Percentiles rank a stretch among this genome's conserved stretches.
Conservation (phyloP, 768 basidiomycete genomes). For the Tephrocybe sp. region DNA sequence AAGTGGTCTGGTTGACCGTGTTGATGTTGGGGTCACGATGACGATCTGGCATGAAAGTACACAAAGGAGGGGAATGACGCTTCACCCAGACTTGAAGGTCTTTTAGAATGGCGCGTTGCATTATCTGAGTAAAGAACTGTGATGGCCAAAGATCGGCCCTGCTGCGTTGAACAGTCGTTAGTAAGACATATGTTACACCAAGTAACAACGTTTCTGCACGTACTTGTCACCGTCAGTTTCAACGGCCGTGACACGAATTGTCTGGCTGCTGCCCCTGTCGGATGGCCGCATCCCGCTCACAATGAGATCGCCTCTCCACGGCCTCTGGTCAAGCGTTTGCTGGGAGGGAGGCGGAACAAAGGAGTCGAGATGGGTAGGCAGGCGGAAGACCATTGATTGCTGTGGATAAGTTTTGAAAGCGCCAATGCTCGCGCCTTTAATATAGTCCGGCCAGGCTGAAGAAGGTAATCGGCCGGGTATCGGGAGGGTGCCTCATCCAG, state of each 20-base stretch:
- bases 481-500: slow-evolving; percentile 17
- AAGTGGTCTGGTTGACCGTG: slow-evolving; percentile 52
- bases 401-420: slow-evolving; percentile 28
- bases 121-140: slow-evolving; percentile 44
- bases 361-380: slow-evolving; percentile 60
- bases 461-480: slow-evolving; percentile 19
- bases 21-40: slow-evolving; percentile 48
- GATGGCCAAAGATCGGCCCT: slow-evolving; percentile 59
- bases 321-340: slow-evolving; percentile 41
- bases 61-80: slow-evolving; percentile 46
- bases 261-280: slow-evolving; percentile 48
- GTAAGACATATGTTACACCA: slow-evolving; percentile 18
- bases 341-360: slow-evolving; percentile 55
- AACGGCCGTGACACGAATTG: slow-evolving; percentile 60
- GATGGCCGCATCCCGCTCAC: slow-evolving; percentile 49
- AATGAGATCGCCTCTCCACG: slow-evolving; percentile 60
- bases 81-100: slow-evolving; percentile 55
- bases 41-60: slow-evolving; percentile 65
- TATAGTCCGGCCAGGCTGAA: slow-evolving; percentile 27
- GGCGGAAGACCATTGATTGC: slow-evolving; percentile 55
- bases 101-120: slow-evolving; percentile 39
- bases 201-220: slow-evolving; percentile 24
- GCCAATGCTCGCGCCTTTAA: slow-evolving; percentile 38
- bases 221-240: slow-evolving; percentile 76
- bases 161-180: slow-evolving; percentile 34